A percentile compares a stretch with the other conserved stretches of the same genome.
These are phyloP conservation scores for Curvularia verruculosa DNA, from an alignment of 2,329 filamentous ascomycete species.

Conservation along the genomic window DNA sequence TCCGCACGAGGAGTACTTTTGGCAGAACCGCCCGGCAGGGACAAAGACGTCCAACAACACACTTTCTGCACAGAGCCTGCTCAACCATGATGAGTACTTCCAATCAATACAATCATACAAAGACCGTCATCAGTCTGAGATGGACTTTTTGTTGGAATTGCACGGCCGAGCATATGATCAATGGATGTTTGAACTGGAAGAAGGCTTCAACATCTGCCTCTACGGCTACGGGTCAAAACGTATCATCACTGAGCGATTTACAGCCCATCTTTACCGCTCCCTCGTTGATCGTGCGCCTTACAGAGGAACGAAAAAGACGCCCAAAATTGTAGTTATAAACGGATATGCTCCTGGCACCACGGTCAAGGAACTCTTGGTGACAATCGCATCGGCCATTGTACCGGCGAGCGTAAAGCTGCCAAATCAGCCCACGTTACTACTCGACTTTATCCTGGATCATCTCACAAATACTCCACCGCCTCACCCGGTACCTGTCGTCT, in stretches of 20 bases:
- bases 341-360: conserved; percentile 75
- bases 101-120: conserved; percentile 66
- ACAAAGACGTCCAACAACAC: conserved; percentile 88
- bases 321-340: conserved; percentile 82
- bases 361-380: conserved; percentile 71
- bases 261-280: conserved; percentile 68
- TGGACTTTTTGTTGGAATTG: conserved; percentile 72
- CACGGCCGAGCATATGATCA: conserved; percentile 85
- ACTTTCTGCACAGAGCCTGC: conserved; percentile 72
- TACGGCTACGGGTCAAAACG: conserved; percentile 95
- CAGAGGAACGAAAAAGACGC: conserved; percentile 46
- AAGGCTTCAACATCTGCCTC: conserved; percentile 82
- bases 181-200: conserved; percentile 87
- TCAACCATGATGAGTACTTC: conserved; percentile 94
- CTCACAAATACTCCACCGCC: conserved; percentile 56
- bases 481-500: conserved; percentile 66
- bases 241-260: conserved; percentile 74
- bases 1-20: conserved; percentile 90
- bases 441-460: conserved; percentile 68
- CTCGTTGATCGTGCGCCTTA: conserved; percentile 33
- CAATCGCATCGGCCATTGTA: conserved; percentile 68
- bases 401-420: conserved; percentile 60
- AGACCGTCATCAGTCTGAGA: conserved; percentile 73
- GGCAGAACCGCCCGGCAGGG: conserved; percentile 82
- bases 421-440: conserved; percentile 70